A percentile compares a stretch with the other conserved stretches of the same genome.
These are phyloP conservation scores for Morella rubra DNA, from an alignment of 306 rosid genomes.

Conservation along the genomic window DNA sequence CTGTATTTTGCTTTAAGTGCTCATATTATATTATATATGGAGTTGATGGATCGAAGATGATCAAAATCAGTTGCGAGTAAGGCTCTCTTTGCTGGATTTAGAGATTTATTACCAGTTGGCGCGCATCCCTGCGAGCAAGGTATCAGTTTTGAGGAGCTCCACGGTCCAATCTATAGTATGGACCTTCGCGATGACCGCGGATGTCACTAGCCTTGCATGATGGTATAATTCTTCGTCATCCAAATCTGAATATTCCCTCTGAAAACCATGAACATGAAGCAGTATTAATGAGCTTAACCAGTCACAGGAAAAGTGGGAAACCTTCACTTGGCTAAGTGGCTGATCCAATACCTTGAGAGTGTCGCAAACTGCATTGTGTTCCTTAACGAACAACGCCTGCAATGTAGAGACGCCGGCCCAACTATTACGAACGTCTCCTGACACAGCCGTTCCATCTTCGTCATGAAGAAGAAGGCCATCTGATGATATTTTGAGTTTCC, in stretches of 20 bases:
- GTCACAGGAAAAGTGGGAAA: not conserved
- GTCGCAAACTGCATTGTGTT: slow-evolving; percentile 60
- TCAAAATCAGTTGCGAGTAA: not conserved
- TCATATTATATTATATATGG: too few species aligned
- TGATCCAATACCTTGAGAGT: slow-evolving; percentile 47
- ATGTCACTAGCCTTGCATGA: slow-evolving; percentile 60
- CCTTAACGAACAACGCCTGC: slow-evolving; percentile 54
- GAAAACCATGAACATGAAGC: not conserved
- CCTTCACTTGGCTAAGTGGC: too few species aligned
- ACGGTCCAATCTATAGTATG: slow-evolving; percentile 74
- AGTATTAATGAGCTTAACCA: not conserved
- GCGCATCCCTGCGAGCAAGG: slow-evolving; percentile 56
- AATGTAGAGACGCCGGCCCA: slow-evolving; percentile 66
- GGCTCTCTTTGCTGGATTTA: not conserved
- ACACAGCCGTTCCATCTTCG: slow-evolving; percentile 44
- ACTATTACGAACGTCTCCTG: slow-evolving; percentile 57
- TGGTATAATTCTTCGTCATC: slow-evolving; percentile 54
- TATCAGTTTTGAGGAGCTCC: slow-evolving; percentile 65
- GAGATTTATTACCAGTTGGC: slow-evolving; percentile 45
- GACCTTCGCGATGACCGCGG: slow-evolving; percentile 65
- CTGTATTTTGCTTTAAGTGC: too few species aligned
- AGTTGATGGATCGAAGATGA: too few species aligned
- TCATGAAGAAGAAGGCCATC: slow-evolving; percentile 46
- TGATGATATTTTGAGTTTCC: slow-evolving; percentile 50
- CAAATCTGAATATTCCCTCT: slow-evolving; percentile 35